Evolutionary conservation across 2,329 filamentous ascomycete genomes (phyloP), one percentile per base, ranked within the genome.

Genomic region (Sclerotiophoma versabilis): DNA sequence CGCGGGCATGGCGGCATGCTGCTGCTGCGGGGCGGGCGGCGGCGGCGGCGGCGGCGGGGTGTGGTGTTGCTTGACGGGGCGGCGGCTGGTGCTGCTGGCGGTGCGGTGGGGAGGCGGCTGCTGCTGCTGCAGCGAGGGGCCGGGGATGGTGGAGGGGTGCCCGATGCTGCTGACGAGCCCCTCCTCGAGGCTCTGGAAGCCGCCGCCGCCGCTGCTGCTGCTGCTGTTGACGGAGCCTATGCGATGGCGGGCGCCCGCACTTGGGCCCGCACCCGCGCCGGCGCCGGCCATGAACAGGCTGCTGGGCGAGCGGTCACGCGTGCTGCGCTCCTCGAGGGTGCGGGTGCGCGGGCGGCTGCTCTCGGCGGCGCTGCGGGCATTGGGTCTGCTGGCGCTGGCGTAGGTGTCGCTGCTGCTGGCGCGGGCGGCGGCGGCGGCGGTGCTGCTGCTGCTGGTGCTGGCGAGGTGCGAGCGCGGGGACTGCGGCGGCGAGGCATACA

Each of bases 211-310:
- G 7, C 85, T 81, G 43, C 49, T 51, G 26, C 87, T 88, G 46
- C 49, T 53, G 29, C 87, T 88, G 63, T 88, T 87, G 63, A 91
- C 84, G 23, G 89, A 91, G 43, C 88, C 87, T 36, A 91, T 84
- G 45, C 88, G 83, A 64, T 87, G 84, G 45, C 88, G 83, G 62
- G 77, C 81, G 9, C 51, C n/a, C 54, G 85, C 25, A 11, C 6
- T 27, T 11, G 25, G 6, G 25, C 6, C 11, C 25, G 30, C 14
- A 10, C 5, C 5, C 30, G 5, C 14, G 30, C 75, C 38, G n/a
- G n/a, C n/a, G n/a, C n/a, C n/a, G n/a, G n/a, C n/a, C n/a, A n/a
- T 67, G 34, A 74, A 76, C 36, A 77, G 64, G 39, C 71, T 70
- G 26, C 75, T 68, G n/a, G 79, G 75, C 12, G 74, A 76, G 30